Conservation (phyloP, 106 monocot species). For the Platanthera zijinensis region DNA sequence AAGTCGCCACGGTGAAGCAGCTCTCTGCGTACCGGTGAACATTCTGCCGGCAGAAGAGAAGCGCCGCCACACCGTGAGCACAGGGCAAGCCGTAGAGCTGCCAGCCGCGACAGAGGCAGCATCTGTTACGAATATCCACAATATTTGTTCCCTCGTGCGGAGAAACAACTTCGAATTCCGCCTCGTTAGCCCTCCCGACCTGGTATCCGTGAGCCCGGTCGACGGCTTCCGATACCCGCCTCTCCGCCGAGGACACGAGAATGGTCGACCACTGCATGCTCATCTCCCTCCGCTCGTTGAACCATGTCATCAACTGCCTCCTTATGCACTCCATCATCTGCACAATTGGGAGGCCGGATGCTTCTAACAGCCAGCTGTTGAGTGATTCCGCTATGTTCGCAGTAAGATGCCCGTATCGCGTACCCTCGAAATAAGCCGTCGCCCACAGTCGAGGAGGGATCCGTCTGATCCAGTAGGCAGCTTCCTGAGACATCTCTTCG, state of each 20-base stretch:
- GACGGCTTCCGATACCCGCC: conserved; percentile 57
- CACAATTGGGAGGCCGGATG: conserved; percentile 79
- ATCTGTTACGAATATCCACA: conserved; percentile 86
- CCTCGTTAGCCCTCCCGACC: conserved; percentile 79
- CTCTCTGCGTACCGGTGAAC: conserved; percentile 90
- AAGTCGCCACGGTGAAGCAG: conserved; percentile 83
- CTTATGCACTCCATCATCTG: conserved; percentile 94
- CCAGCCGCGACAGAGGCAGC: conserved; percentile 87
- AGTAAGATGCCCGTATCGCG: conserved; percentile 72
- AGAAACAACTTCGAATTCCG: conserved; percentile 81
- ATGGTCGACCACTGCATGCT: conserved; percentile 80
- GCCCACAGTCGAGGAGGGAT: conserved; percentile 87
- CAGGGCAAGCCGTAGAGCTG: conserved; percentile 94
- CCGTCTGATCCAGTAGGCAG: conserved; percentile 86
- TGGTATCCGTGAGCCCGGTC: conserved; percentile 57
- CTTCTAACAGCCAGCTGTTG: conserved; percentile 83
- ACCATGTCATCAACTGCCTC: conserved; percentile 95
- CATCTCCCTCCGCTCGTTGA: conserved; percentile 83
- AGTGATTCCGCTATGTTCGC: conserved; percentile 78
- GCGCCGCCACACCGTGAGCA: conserved; percentile 83
- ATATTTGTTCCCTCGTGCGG: conserved; percentile 71
- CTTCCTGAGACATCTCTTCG: conserved; percentile 78
- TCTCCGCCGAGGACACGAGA: conserved; percentile 77
- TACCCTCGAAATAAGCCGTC: conserved; percentile 92
- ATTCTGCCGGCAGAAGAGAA: conserved; percentile 78